Percentiles rank a stretch among this genome's conserved stretches.
Conservation (phyloP, 2,329 filamentous ascomycete species). For the Allantophomopsis cytisporea region DNA sequence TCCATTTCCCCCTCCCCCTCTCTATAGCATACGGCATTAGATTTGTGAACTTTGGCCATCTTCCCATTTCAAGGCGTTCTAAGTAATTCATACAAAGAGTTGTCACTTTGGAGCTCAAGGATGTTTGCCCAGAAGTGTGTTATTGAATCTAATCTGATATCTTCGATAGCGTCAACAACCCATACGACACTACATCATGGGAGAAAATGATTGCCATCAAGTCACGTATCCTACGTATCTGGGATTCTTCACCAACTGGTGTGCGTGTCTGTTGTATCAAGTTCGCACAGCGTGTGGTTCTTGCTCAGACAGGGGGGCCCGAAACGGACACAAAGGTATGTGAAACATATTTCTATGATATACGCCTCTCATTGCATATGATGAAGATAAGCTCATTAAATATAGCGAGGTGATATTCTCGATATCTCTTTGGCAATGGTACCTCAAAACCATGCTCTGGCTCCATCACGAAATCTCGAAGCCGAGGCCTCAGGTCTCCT, state of each 20-base stretch:
- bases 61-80: too few relatives aligned
- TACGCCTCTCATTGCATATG: constrained; percentile 2
- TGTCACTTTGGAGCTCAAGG: background rate
- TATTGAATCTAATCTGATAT: background rate
- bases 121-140: background rate
- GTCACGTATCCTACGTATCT: constrained; percentile 72
- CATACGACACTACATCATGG: constrained; percentile 72
- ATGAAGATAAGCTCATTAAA: constrained; percentile 9
- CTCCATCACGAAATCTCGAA: constrained; percentile 71
- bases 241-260: constrained; percentile 66
- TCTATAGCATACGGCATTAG: background rate
- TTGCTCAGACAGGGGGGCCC: constrained; percentile 78
- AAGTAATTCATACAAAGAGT: too few relatives aligned
- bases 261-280: constrained; percentile 93
- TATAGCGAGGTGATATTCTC: constrained; percentile 54
- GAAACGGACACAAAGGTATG: constrained; percentile 73
- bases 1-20: constrained; percentile 1
- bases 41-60: too few relatives aligned
- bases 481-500: constrained; percentile 85
- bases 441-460: constrained; percentile 66
- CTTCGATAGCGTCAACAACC: constrained; percentile 62
- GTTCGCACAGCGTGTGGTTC: constrained; percentile 85
- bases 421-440: constrained; percentile 84
- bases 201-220: constrained; percentile 83
- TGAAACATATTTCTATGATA: constrained; percentile 7